Evolutionary conservation across 352 stramenopile species (phyloP).

Genomic region (Globisporangium heterothallicum): DNA sequence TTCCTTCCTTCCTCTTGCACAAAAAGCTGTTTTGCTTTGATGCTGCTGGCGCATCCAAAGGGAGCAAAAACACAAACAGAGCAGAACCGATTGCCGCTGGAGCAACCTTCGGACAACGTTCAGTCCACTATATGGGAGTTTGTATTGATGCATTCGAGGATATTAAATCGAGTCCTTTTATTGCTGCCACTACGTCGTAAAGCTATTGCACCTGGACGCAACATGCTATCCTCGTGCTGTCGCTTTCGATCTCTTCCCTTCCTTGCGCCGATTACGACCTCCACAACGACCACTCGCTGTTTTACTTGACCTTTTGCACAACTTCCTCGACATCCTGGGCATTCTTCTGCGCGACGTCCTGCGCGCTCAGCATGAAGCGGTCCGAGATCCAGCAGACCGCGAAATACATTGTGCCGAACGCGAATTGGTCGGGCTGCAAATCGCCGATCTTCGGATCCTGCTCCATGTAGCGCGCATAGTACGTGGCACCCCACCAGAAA

Average conservation of each 20-base stretch:
- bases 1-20: conserved; percentile 1
- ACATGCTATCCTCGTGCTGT: too few relatives aligned
- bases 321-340: conserved; percentile 55
- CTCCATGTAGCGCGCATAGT: conserved; percentile 40
- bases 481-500: conserved; percentile 55
- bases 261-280: background rate
- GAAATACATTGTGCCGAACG: conserved; percentile 76
- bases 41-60: background rate
- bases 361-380: conserved; percentile 75
- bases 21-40: background rate
- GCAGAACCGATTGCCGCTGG: too few relatives aligned
- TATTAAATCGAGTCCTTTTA: too few relatives aligned
- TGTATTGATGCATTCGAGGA: too few relatives aligned
- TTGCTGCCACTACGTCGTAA: too few relatives aligned
- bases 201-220: too few relatives aligned
- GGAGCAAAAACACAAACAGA: too few relatives aligned
- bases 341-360: conserved; percentile 55
- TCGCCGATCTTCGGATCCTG: conserved; percentile 47
- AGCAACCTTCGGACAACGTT: conserved; percentile 12
- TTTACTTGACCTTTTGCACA: conserved; percentile 23
- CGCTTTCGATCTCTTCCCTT: background rate
- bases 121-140: too few relatives aligned
- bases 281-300: background rate
- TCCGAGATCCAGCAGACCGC: conserved; percentile 70
- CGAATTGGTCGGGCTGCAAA: conserved; percentile 48